Conservation (phyloP, 139 green algal genomes). For the Chlamydomonas eustigma region DNA sequence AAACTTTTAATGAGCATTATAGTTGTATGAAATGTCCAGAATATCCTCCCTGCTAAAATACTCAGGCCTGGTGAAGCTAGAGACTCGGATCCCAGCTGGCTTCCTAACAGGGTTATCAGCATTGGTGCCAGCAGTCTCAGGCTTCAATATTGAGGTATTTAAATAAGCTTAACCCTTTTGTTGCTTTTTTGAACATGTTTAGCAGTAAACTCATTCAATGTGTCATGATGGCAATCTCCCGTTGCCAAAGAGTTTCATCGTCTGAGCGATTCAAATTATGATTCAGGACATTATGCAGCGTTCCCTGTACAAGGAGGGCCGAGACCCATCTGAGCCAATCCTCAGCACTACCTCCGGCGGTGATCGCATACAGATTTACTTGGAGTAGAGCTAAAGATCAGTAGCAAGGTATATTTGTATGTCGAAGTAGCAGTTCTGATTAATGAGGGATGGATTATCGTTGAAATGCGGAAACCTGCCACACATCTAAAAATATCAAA, state of each 20-base stretch:
- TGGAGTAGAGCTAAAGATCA: neutral
- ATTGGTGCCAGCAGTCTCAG: constrained; percentile 41
- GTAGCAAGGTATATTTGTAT: neutral
- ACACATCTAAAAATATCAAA: no score
- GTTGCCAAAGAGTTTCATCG: neutral
- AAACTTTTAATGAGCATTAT: no score
- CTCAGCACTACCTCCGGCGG: neutral
- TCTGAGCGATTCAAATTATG: neutral
- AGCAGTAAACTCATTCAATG: neutral
- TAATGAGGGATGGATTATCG: no score
- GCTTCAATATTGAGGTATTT: constrained; percentile 42
- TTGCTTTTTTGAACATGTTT: neutral
- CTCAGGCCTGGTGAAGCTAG: constrained; percentile 44
- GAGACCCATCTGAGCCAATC: neutral
- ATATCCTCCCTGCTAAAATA: neutral
- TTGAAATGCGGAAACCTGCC: no score
- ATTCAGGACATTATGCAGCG: constrained; percentile 1
- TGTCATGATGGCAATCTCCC: neutral
- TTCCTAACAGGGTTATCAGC: constrained; percentile 42
- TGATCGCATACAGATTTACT: constrained; percentile 7
- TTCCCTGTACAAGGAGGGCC: neutral
- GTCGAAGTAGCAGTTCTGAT: no score
- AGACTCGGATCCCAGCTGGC: constrained; percentile 48
- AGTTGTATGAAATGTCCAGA: no score
- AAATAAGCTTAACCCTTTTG: neutral